Evolutionary conservation across 2,329 filamentous ascomycete genomes (phyloP).

Genomic region (Aureobasidium pullulans): DNA sequence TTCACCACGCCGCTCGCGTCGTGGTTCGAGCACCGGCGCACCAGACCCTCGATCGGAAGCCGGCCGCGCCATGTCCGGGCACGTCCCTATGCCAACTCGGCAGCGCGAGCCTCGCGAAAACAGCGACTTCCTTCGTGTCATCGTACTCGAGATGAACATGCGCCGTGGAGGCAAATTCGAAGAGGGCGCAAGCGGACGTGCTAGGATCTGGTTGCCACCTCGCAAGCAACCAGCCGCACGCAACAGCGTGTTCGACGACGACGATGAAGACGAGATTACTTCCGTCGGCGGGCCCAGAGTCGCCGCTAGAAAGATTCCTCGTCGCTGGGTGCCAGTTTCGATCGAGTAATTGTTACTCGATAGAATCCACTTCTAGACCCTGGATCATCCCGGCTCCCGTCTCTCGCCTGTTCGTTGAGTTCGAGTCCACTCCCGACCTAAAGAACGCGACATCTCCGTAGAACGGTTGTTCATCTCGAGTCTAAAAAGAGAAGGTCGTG

Average conservation of each 20-base stretch:
- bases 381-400: conserved; percentile 8
- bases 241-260: neutral
- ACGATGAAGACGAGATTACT: conserved; percentile 2
- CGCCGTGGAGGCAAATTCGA: conserved; percentile 55
- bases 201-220: conserved; percentile 55
- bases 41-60: conserved; percentile 38
- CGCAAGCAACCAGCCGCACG: conserved; percentile 29
- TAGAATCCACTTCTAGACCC: conserved; percentile 3
- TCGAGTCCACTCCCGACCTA: neutral
- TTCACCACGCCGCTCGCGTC: conserved; percentile 16
- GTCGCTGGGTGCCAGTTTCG: conserved; percentile 9
- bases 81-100: conserved; percentile 31
- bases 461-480: neutral
- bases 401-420: neutral
- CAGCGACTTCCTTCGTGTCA: conserved; percentile 55
- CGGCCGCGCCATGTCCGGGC: conserved; percentile 31
- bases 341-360: conserved; percentile 11
- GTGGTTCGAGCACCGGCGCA: conserved; percentile 18
- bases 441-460: neutral
- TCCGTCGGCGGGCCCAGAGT: neutral
- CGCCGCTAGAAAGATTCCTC: conserved; percentile 2
- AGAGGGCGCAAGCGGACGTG: conserved; percentile 46
- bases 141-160: conserved; percentile 64
- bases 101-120: conserved; percentile 59
- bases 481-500: neutral